Conservation (phyloP, 2,329 filamentous ascomycete species). For the Fusarium redolens region DNA sequence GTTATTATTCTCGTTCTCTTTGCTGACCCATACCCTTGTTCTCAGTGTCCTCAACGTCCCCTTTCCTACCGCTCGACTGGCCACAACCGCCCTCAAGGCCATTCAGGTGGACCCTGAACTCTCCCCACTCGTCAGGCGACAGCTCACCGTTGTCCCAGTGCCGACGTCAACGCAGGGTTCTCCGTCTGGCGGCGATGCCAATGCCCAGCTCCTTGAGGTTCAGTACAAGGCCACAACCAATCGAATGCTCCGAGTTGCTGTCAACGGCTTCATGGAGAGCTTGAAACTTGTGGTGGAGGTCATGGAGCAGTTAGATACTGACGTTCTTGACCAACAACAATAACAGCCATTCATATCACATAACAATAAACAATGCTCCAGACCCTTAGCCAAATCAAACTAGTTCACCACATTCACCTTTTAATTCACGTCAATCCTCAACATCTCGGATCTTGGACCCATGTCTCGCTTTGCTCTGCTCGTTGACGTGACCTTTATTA, state of each 20-base stretch:
- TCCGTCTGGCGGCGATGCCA: constrained; percentile 29
- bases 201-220: constrained; percentile 69
- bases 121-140: constrained; percentile 82
- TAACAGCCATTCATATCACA: constrained; percentile 4
- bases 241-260: constrained; percentile 93
- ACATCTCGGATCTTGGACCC: background rate
- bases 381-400: background rate
- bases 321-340: constrained; percentile 68
- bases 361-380: constrained; percentile 12
- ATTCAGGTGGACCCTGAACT: constrained; percentile 90
- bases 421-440: background rate
- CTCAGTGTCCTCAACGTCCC: constrained; percentile 79
- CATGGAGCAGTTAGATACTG: constrained; percentile 89
- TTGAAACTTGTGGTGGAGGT: constrained; percentile 85
- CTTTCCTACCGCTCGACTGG: constrained; percentile 83
- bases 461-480: constrained; percentile 17
- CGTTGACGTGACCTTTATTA: constrained; percentile 6
- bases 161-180: constrained; percentile 39
- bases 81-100: constrained; percentile 77
- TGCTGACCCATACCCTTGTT: constrained; percentile 32
- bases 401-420: background rate
- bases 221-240: constrained; percentile 91
- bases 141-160: constrained; percentile 67
- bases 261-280: constrained; percentile 96
- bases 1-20: constrained; percentile 22